Evolutionary conservation across 306 rosid genomes (phyloP).

Genomic region (Crataegus laevigata): DNA sequence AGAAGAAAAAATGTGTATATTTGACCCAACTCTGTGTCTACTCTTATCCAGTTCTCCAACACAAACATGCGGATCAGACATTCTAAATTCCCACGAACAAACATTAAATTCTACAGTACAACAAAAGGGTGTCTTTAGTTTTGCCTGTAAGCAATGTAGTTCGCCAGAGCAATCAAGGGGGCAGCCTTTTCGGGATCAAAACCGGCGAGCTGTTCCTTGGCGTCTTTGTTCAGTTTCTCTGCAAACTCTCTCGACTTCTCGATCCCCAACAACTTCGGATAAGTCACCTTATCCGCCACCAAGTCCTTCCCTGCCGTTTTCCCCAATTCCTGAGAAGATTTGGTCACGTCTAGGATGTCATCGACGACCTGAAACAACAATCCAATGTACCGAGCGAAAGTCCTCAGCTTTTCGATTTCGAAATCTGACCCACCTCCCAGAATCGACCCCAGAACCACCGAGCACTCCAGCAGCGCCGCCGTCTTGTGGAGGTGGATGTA

Average conservation of each 20-base stretch:
- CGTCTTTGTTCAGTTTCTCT: conserved; percentile 40
- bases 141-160: conserved; percentile 62
- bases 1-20: too few species aligned
- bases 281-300: conserved; percentile 64
- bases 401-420: conserved; percentile 46
- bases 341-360: conserved; percentile 75
- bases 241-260: conserved; percentile 62
- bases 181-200: conserved; percentile 46
- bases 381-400: conserved; percentile 54
- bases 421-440: conserved; percentile 54
- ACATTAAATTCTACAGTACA: not conserved
- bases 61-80: too few species aligned
- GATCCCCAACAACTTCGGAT: conserved; percentile 66
- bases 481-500: conserved; percentile 66
- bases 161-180: conserved; percentile 53
- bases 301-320: conserved; percentile 83
- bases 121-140: conserved; percentile 15
- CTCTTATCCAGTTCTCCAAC: too few species aligned
- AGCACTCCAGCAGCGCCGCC: conserved; percentile 53
- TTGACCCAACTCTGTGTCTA: too few species aligned
- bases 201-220: conserved; percentile 39
- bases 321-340: conserved; percentile 63
- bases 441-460: conserved; percentile 63
- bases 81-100: not conserved
- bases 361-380: conserved; percentile 78